Evolutionary conservation across 2,329 filamentous ascomycete genomes (phyloP), one percentile per base, ranked within the genome.

Genomic region (Pyrenochaeta sp.): DNA sequence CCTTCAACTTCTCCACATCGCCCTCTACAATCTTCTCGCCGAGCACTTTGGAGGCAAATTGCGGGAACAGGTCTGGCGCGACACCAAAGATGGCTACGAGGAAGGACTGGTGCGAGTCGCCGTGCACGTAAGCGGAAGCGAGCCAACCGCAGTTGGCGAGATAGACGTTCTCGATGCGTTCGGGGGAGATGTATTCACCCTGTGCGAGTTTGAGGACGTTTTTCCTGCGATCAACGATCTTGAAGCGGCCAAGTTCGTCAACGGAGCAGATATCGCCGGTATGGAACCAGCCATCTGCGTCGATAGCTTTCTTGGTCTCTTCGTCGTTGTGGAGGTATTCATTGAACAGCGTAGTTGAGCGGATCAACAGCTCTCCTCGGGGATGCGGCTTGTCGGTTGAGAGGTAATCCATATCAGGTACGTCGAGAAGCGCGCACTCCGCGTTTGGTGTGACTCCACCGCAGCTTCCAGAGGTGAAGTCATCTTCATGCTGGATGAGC

Each of bases 191-290:
- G 80, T 99, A 99, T 81, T 99, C 95, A 77, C 95, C 95, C 79
- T 99, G 95, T 0, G 94, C 90, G 54, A 99, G 87, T 85, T 99
- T 99, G 75, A 99, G 88, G n/a, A 99, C 92, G 80, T 98, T 98
- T 90, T 99, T 99, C 81, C 93, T 90, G 71, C 95, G 93, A 79
- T 99, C 95, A 71, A 99, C 90, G 78, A 99, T 96, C 79, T 87
- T 89, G 83, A 98, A 90, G 59, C 93, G 91, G 61, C 95, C 95
- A 73, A 91, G 79, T 66, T 88, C 88, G 78, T 99, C 95, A 25
- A 99, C 84, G 64, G 89, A 86, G 72, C 88, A 92, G 65, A 99
- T 94, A 72, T 99, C 95, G 54, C 95, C 95, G 0, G 93, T 97
- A 76, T 91, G 91, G 86, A 99, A 98, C 95, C 95, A 99, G 61